Evolutionary conservation across 1,284 basidiomycete genomes (phyloP).

Genomic region (Neonothopanus nambi): DNA sequence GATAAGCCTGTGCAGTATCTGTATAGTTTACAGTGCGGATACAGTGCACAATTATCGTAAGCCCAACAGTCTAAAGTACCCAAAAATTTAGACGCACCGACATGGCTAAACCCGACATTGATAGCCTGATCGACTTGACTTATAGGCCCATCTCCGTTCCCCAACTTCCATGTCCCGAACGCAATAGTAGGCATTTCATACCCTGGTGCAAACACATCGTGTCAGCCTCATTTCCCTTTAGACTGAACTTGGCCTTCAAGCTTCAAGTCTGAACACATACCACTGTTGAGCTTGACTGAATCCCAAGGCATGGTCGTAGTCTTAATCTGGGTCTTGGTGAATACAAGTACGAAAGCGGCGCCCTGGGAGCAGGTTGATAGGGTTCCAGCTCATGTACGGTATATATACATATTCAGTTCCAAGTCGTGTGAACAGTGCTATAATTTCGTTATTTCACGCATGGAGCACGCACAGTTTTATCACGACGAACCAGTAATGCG

Average conservation of each 20-base stretch:
- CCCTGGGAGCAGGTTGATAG: too few species aligned
- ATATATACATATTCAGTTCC: too few species aligned
- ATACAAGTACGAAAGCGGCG: too few species aligned
- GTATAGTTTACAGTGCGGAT: neutral
- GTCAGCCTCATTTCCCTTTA: neutral
- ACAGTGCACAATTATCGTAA: neutral
- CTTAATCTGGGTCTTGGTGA: too few species aligned
- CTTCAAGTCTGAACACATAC: slow-evolving; percentile 23
- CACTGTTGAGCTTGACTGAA: slow-evolving; percentile 43
- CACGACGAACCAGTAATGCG: too few species aligned
- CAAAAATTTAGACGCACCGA: slow-evolving; percentile 36
- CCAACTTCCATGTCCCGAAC: slow-evolving; percentile 56
- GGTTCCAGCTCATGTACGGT: too few species aligned
- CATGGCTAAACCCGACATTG: slow-evolving; percentile 51
- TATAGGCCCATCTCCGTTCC: slow-evolving; percentile 46
- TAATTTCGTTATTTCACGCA: too few species aligned
- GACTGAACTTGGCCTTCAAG: neutral
- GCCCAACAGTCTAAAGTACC: neutral
- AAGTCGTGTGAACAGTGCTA: too few species aligned
- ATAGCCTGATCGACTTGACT: slow-evolving; percentile 55
- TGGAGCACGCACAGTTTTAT: too few species aligned
- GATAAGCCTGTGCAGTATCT: slow-evolving; percentile 52
- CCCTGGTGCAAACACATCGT: slow-evolving; percentile 30
- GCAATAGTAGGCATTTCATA: slow-evolving; percentile 47
- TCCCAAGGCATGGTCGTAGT: slow-evolving; percentile 45